Evolutionary conservation across 805 yeast species (phyloP).

Genomic region (Candida broadrunensis): DNA sequence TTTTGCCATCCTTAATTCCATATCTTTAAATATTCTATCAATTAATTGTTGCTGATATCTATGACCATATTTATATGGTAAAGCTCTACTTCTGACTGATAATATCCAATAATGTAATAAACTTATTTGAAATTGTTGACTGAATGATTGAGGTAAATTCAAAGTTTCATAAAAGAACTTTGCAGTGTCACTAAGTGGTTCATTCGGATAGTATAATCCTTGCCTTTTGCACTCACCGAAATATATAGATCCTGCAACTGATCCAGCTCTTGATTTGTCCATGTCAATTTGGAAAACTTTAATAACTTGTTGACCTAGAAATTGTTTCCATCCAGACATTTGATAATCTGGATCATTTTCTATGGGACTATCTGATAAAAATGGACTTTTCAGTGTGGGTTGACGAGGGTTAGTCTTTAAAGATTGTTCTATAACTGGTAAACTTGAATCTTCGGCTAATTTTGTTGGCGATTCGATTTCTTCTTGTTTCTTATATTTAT

Average conservation of each 20-base stretch:
- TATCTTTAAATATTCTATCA: constrained; percentile 85
- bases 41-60: constrained; percentile 90
- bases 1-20: constrained; percentile 79
- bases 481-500: constrained; percentile 2
- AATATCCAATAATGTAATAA: constrained; percentile 90
- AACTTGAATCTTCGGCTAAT: constrained; percentile 37
- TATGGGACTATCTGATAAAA: constrained; percentile 35
- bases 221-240: constrained; percentile 85
- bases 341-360: constrained; percentile 34
- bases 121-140: constrained; percentile 96
- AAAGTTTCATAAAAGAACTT: constrained; percentile 82
- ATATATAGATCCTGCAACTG: constrained; percentile 87
- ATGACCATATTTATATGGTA: constrained; percentile 87
- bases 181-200: constrained; percentile 69
- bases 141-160: constrained; percentile 78
- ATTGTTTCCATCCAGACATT: constrained; percentile 35
- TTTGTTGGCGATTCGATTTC: constrained; percentile 24
- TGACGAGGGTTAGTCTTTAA: constrained; percentile 33
- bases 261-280: constrained; percentile 91
- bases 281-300: constrained; percentile 71
- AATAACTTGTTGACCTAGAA: constrained; percentile 64
- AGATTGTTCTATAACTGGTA: constrained; percentile 37
- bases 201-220: constrained; percentile 74
- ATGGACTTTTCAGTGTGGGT: constrained; percentile 33
- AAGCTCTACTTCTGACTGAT: constrained; percentile 91